Evolutionary conservation across 495 filamentous ascomycete genomes (phyloP).

Genomic region (Bacidia gigantensis): DNA sequence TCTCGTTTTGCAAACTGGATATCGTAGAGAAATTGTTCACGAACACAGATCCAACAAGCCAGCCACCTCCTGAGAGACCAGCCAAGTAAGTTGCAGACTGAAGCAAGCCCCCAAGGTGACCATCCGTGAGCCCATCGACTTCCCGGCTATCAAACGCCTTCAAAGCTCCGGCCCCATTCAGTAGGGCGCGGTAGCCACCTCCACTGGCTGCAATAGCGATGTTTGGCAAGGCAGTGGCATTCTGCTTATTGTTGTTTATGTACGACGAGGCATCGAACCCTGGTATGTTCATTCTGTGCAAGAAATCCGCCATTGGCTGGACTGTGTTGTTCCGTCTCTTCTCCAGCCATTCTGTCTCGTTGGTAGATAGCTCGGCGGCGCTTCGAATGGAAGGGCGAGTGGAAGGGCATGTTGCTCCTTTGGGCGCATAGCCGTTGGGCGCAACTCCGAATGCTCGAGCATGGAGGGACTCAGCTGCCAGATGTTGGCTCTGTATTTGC

Average conservation of each 20-base stretch:
- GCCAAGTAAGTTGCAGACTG: conserved; percentile 76
- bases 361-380: conserved; percentile 43
- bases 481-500: background rate
- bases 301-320: conserved; percentile 55
- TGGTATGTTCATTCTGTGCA: conserved; percentile 56
- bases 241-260: conserved; percentile 42
- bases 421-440: conserved; percentile 34
- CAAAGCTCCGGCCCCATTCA: conserved; percentile 80
- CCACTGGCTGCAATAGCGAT: conserved; percentile 47
- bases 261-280: conserved; percentile 64
- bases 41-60: conserved; percentile 76
- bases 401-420: conserved; percentile 28
- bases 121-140: conserved; percentile 43
- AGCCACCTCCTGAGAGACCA: conserved; percentile 75
- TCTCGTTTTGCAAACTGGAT: conserved; percentile 41
- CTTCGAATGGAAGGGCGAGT: conserved; percentile 37
- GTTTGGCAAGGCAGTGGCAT: conserved; percentile 46
- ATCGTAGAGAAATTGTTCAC: conserved; percentile 84
- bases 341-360: conserved; percentile 59
- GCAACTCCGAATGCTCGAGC: conserved; percentile 31
- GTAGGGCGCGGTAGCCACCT: conserved; percentile 71
- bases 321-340: conserved; percentile 39
- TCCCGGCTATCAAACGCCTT: conserved; percentile 76
- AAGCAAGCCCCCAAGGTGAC: conserved; percentile 71
- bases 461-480: conserved; percentile 5